Base-by-base conservation (phyloP, 305 asterid genomes). In the Rubia tinctorum region DNA sequence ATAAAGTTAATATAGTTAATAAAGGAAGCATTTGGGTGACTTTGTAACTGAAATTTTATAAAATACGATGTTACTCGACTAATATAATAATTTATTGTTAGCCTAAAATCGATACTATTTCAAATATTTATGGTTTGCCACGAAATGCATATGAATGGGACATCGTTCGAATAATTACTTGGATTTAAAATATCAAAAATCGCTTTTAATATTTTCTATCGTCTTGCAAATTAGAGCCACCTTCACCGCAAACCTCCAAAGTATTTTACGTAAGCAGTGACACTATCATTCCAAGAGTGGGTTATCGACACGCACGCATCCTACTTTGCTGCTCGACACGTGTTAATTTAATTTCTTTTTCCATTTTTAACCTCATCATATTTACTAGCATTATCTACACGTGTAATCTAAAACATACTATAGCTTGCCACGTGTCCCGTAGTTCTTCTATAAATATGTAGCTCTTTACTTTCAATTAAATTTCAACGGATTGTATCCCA, bases 201-300 rank as follows among this genome's bases (percentile, higher is more conserved):
- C 34, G 34, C 2, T 14, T 49, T 14, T 49, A 13, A 14, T 49
- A 6, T 13, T 49, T 49, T 49, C n/a, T 49, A 49, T 49, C n/a
- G 3, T 49, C 15, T 13, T 5, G 4, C 55, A 14, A 14, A 30
- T 12, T n/a, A 7, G n/a, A 17, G 55, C 55, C 17, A 49, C 55
- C 55, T 49, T 18, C 69, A 76, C 13, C 68, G 7, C 78, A 63
- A 8, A 47, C 20, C 78, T 84, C 96, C 96, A 92, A 89, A 85
- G 47, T 51, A 0, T 22, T 18, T 64, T 72, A 75, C 93, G 98
- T 86, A 90, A 86, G 96, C 98, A 81, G 77, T 92, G 95, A 90
- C 96, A 80, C 68, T 69, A 91, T 82, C 87, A 68, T 77, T 15
- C 75, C 27, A 1, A 20, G 25, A 42, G 61, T 76, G 18, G 68